Conservation (phyloP, 208 protist species). For the Leishmania arabica region DNA sequence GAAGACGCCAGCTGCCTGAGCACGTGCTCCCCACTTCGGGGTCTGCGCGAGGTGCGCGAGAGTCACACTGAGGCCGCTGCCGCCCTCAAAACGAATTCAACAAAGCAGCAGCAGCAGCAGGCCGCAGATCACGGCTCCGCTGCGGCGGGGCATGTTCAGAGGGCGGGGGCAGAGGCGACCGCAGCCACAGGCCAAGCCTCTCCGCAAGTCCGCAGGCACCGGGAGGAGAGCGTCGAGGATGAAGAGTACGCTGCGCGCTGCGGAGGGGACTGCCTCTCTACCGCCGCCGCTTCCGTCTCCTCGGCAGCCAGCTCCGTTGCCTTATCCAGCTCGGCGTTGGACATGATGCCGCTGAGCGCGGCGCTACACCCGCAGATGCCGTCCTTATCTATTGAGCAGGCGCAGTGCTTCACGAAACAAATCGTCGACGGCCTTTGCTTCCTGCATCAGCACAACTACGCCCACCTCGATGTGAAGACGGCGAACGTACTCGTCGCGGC, state of each 20-base stretch:
- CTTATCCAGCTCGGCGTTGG: conserved; percentile 27
- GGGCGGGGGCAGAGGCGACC: not conserved
- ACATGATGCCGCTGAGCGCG: conserved; percentile 33
- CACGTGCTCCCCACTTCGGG: conserved; percentile 11
- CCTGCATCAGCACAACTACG: conserved; percentile 81
- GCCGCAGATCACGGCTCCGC: not conserved
- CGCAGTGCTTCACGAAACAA: conserved; percentile 69
- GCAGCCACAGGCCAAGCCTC: not conserved
- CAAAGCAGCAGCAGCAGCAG: not conserved
- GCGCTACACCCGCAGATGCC: conserved; percentile 45
- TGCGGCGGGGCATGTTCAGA: not conserved
- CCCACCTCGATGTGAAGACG: conserved; percentile 92
- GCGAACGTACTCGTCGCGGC: conserved; percentile 87
- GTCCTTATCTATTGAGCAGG: conserved; percentile 61
- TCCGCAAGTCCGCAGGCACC: not conserved
- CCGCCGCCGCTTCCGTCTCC: conserved; percentile 1
- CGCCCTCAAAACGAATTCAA: not conserved
- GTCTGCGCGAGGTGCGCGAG: conserved; percentile 1
- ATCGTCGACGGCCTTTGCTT: conserved; percentile 80
- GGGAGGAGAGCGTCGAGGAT: conserved; percentile 7
- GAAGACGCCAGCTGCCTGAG: conserved; percentile 19
- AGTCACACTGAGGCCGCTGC: not conserved
- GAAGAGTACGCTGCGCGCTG: conserved; percentile 4
- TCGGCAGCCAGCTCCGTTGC: conserved; percentile 1
- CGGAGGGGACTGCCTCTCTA: not conserved